phyloP scores from a whole-genome alignment of 2,329 filamentous ascomycete species.

The Aspergillus brasiliensis region DNA sequence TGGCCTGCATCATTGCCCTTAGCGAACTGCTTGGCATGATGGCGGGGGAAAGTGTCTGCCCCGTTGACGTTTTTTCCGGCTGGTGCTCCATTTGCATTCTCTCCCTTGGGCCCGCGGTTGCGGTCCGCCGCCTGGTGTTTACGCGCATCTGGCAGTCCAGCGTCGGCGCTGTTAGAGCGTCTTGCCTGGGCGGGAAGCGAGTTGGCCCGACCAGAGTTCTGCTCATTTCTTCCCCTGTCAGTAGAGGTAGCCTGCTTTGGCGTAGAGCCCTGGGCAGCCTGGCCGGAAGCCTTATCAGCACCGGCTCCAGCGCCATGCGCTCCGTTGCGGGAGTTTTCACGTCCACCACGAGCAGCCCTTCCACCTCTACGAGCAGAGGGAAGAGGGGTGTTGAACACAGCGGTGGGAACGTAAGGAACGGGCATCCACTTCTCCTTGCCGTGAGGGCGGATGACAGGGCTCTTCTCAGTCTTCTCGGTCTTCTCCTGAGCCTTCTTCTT shows the following conservation, averaged over 20 bases:
- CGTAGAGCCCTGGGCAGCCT: conserved; percentile 23
- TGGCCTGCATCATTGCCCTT: conserved; percentile 35
- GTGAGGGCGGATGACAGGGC: conserved; percentile 55
- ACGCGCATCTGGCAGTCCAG: conserved; percentile 33
- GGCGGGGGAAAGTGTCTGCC: conserved; percentile 32
- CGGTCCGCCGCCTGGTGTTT: conserved; percentile 37
- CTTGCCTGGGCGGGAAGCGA: conserved; percentile 43
- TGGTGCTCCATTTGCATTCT: conserved; percentile 28
- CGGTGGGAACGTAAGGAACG: conserved; percentile 78
- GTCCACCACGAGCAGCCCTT: conserved; percentile 58
- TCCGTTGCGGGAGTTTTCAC: conserved; percentile 51
- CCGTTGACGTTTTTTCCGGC: conserved; percentile 33
- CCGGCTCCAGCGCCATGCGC: conserved; percentile 37
- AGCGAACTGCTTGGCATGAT: conserved; percentile 37
- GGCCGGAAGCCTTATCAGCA: conserved; percentile 38
- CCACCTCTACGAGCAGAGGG: conserved; percentile 56
- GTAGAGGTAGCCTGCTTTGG: conserved; percentile 34
- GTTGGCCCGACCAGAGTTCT: conserved; percentile 39
- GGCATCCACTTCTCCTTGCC: conserved; percentile 84
- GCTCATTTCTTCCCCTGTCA: conserved; percentile 40
- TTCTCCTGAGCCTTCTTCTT: conserved; percentile 73
- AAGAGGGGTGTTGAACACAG: conserved; percentile 83
- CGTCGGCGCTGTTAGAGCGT: conserved; percentile 40
- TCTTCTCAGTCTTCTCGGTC: conserved; percentile 59
- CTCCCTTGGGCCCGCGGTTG: conserved; percentile 34